Evolutionary conservation across 139 green algal genomes (phyloP), one percentile per base, ranked within the genome.

Genomic region (Chlamydomonas sp.): DNA sequence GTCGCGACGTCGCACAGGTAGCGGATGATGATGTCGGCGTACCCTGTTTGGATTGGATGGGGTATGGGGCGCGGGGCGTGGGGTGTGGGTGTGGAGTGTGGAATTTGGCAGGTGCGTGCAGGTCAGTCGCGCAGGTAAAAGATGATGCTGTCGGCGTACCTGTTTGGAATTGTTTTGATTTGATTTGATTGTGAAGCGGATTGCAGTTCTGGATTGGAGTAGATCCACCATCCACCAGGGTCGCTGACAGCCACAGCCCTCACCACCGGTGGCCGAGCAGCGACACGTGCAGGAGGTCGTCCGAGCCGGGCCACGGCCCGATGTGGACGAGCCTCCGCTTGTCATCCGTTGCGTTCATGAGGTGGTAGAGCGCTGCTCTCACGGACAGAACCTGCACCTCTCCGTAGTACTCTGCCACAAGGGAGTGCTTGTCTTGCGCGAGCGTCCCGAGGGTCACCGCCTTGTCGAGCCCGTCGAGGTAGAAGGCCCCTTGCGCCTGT

Each of bases 111-210:
- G n/a, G n/a, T n/a, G n/a, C n/a, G n/a, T n/a, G n/a, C n/a, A n/a
- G n/a, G n/a, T n/a, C n/a, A n/a, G n/a, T n/a, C n/a, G 60, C 60
- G 30, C 31, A 68, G 13, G 60, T 68, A 68, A 49, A 20, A 34
- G 13, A 68, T 68, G 13, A 68, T 68, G 31, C 39, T 68, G 60
- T 68, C 60, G 6, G 60, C 60, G 24, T 68, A 68, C 60, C 60
- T 49, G 16, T 33, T 64, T n/a, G n/a, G n/a, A n/a, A n/a, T n/a
- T n/a, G n/a, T n/a, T n/a, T n/a, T n/a, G n/a, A n/a, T n/a, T n/a
- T n/a, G n/a, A n/a, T n/a, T n/a, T n/a, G n/a, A n/a, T n/a, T n/a
- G n/a, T n/a, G n/a, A n/a, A n/a, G n/a, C n/a, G n/a, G n/a, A n/a
- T n/a, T n/a, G n/a, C n/a, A n/a, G n/a, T n/a, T n/a, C n/a, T n/a